A percentile compares a stretch with the other conserved stretches of the same genome.
phyloP scores from a whole-genome alignment of 2,329 filamentous ascomycete species.

The Phialophora macrospora region DNA sequence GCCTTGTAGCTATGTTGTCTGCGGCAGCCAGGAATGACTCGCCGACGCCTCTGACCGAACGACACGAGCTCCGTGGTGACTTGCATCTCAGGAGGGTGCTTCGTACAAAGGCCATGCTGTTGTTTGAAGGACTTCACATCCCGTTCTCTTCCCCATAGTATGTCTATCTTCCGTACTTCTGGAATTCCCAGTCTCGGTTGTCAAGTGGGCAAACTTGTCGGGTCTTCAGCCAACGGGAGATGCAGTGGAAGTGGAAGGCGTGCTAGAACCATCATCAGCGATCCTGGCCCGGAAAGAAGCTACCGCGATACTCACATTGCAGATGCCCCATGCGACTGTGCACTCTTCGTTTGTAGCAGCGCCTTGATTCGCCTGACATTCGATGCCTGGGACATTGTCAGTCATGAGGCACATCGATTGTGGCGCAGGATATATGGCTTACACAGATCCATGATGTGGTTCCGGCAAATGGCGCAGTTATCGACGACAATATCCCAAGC shows the following conservation, averaged over 20 bases:
- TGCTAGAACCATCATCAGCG: conserved; percentile 64
- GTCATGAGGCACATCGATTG: not conserved
- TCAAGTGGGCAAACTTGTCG: conserved; percentile 96
- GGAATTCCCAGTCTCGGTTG: conserved; percentile 99
- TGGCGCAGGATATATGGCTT: conserved; percentile 44
- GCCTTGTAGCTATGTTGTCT: not conserved
- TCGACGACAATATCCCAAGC: conserved; percentile 99
- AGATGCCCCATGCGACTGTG: conserved; percentile 98
- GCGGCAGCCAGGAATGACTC: not conserved
- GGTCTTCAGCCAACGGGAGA: conserved; percentile 99
- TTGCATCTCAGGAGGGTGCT: conserved; percentile 15
- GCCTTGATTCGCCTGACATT: conserved; percentile 98
- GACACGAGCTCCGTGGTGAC: not conserved
- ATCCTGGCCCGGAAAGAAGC: conserved; percentile 10
- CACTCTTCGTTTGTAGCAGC: conserved; percentile 97
- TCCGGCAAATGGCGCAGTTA: conserved; percentile 98
- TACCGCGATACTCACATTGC: conserved; percentile 72
- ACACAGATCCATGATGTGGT: conserved; percentile 99
- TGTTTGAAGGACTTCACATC: not conserved
- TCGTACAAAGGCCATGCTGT: not conserved
- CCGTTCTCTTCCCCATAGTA: not conserved
- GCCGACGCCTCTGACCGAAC: not conserved
- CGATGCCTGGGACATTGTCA: conserved; percentile 68
- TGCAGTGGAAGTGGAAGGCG: conserved; percentile 99
- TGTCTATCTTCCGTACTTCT: conserved; percentile 83